Evolutionary conservation across 1,284 basidiomycete genomes (phyloP).

Genomic region (Apiotrichum domesticum): DNA sequence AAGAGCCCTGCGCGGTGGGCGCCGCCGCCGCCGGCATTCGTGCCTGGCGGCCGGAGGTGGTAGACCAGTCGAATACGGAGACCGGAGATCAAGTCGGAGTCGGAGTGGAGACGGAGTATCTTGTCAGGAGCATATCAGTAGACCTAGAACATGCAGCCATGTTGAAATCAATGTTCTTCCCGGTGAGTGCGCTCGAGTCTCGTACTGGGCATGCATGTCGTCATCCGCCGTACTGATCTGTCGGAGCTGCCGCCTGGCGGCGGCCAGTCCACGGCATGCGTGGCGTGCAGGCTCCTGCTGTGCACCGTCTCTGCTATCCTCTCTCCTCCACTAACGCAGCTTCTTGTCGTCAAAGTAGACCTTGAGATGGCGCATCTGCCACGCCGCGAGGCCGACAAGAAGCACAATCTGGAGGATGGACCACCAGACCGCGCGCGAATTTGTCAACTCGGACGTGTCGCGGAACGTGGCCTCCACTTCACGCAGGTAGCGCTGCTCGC

Average conservation of each 20-base stretch:
- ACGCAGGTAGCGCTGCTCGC: slow-evolving; percentile 96
- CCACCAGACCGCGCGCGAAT: slow-evolving; percentile 88
- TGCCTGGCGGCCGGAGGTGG: slow-evolving; percentile 10
- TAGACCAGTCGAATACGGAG: background rate
- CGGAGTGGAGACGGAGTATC: no score
- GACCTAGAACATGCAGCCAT: background rate
- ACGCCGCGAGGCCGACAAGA: slow-evolving; percentile 74
- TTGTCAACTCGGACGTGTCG: slow-evolving; percentile 80
- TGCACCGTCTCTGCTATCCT: background rate
- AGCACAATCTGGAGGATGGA: slow-evolving; percentile 79
- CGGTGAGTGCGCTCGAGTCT: background rate
- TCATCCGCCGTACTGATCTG: background rate
- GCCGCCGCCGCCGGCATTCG: slow-evolving; percentile 4
- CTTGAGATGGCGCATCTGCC: slow-evolving; percentile 89
- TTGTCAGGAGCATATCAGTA: no score
- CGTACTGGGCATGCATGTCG: slow-evolving; percentile 1
- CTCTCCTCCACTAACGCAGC: slow-evolving; percentile 52
- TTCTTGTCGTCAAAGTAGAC: slow-evolving; percentile 86
- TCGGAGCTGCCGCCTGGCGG: no score
- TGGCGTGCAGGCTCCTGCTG: background rate
- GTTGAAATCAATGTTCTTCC: background rate
- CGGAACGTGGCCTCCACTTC: slow-evolving; percentile 91
- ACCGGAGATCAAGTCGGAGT: no score
- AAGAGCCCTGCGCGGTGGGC: background rate
- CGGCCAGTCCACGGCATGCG: background rate